Conservation (phyloP, 768 basidiomycete species). For the Mycena alexandri region DNA sequence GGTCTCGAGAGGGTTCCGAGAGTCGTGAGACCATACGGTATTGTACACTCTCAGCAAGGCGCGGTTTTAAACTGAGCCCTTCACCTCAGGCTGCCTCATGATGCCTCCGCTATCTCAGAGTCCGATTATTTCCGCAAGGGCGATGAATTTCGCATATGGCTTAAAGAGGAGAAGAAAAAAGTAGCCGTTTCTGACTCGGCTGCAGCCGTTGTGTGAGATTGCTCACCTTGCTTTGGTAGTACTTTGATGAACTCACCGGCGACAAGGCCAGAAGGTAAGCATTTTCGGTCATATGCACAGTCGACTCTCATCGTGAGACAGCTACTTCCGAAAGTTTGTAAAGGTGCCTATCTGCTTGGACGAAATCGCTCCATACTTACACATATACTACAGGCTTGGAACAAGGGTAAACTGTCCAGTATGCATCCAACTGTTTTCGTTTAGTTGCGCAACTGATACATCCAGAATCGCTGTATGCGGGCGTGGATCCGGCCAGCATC, state of each 20-base stretch:
- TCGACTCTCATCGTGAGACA: slow-evolving; percentile 53
- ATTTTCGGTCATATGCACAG: slow-evolving; percentile 30
- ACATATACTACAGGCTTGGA: slow-evolving; percentile 72
- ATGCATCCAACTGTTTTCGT: slow-evolving; percentile 36
- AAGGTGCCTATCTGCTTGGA: slow-evolving; percentile 60
- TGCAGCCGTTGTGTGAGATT: slow-evolving; percentile 5
- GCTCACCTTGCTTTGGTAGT: slow-evolving; percentile 57
- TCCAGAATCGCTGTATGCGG: slow-evolving; percentile 69
- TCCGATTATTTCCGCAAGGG: slow-evolving; percentile 92
- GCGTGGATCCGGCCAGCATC: slow-evolving; percentile 66
- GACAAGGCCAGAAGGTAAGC: slow-evolving; percentile 79
- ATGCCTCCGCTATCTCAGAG: slow-evolving; percentile 76
- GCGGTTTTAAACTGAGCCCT: not conserved
- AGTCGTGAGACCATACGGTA: slow-evolving; percentile 53
- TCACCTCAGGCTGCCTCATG: slow-evolving; percentile 57
- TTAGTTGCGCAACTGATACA: not conserved
- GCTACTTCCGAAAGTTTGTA: slow-evolving; percentile 95
- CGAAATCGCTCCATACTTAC: slow-evolving; percentile 4
- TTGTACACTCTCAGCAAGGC: not conserved
- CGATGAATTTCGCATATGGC: slow-evolving; percentile 88
- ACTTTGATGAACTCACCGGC: slow-evolving; percentile 87
- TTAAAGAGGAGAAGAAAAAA: slow-evolving; percentile 75
- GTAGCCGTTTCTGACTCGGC: slow-evolving; percentile 41
- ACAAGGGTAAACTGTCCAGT: slow-evolving; percentile 81
- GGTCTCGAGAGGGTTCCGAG: slow-evolving; percentile 54